Evolutionary conservation across 306 rosid species (phyloP).

Genomic region (Gillenia trifoliata): DNA sequence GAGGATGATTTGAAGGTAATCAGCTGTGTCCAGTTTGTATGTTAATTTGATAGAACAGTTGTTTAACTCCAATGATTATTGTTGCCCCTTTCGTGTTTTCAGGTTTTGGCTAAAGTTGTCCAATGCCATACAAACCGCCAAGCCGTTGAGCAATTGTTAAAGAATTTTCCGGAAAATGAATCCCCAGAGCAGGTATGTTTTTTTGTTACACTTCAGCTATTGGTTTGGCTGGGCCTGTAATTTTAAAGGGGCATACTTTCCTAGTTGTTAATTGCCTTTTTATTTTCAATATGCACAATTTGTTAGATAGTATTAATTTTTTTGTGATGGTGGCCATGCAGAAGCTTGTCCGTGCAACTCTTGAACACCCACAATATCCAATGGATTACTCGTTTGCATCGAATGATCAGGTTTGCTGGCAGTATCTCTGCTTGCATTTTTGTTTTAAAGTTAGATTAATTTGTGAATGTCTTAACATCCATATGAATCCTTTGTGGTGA

Average conservation of each 20-base stretch:
- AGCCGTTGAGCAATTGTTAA: conserved; percentile 28
- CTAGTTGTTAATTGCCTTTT: not conserved
- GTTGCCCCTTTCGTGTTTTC: not conserved
- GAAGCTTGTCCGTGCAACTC: conserved; percentile 70
- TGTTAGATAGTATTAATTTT: not conserved
- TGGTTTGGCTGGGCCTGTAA: conserved; percentile 4
- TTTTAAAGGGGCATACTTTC: not conserved
- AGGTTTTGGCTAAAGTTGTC: conserved; percentile 56
- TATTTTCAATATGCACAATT: not conserved
- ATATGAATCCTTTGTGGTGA: not conserved
- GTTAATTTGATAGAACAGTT: not conserved
- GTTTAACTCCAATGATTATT: not conserved
- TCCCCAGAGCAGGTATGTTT: conserved; percentile 63
- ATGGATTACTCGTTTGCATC: conserved; percentile 57
- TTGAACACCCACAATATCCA: conserved; percentile 67
- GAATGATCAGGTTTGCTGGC: conserved; percentile 49
- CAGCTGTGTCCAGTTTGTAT: conserved; percentile 2
- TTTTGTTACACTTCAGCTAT: not conserved
- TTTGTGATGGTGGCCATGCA: conserved; percentile 41
- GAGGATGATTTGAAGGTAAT: conserved; percentile 58
- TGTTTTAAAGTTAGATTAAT: conserved; percentile 3
- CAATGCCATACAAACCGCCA: conserved; percentile 47
- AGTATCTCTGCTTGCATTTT: not conserved
- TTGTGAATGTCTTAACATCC: not conserved
- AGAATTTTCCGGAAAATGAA: conserved; percentile 33